These are phyloP conservation scores for Malus asiatica DNA, from an alignment of 306 rosid species.

Conservation along the genomic window DNA sequence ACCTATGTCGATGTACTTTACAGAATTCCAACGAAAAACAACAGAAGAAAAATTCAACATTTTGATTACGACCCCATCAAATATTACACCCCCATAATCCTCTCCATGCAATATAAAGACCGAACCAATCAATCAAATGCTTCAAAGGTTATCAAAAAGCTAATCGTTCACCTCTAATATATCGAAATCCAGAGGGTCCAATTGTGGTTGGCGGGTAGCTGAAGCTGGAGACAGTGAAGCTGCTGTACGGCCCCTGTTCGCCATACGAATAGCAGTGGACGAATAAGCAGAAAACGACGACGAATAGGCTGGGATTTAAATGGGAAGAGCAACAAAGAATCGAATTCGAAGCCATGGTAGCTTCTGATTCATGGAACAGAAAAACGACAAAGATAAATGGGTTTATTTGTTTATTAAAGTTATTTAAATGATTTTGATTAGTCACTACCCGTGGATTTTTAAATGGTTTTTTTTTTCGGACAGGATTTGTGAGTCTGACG, in stretches of 20 bases:
- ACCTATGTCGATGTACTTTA: neutral
- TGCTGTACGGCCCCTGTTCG: slow-evolving; percentile 24
- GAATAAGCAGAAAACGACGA: slow-evolving; percentile 30
- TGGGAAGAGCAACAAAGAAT: slow-evolving; percentile 28
- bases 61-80: slow-evolving; percentile 32
- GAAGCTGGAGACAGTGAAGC: slow-evolving; percentile 69
- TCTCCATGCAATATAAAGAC: neutral
- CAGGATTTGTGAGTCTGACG: neutral
- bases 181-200: slow-evolving; percentile 53
- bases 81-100: neutral
- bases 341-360: slow-evolving; percentile 47
- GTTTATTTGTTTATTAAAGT: neutral
- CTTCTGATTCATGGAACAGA: slow-evolving; percentile 22
- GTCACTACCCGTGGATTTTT: neutral
- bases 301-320: slow-evolving; percentile 34
- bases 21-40: neutral
- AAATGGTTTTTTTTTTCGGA: neutral
- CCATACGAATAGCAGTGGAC: slow-evolving; percentile 29
- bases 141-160: slow-evolving; percentile 15
- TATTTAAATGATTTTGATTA: neutral
- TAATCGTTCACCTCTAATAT: slow-evolving; percentile 62
- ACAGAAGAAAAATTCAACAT: slow-evolving; percentile 8
- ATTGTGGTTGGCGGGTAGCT: slow-evolving; percentile 57
- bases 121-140: slow-evolving; percentile 3
- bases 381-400: slow-evolving; percentile 10